phyloP scores from a whole-genome alignment of 176 grass and related monocot species.

The Zea mays region Zm-B73-REFERENCE-NAM-5.0 NC_050097.1:97844501-97845000 shows the following conservation, averaged over 20 bases:
- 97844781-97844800: not conserved
- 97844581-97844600: constrained; percentile 29
- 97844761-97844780: not conserved
- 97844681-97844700: not conserved
- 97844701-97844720: not conserved
- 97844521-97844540: constrained; percentile 40
- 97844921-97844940: too few relatives aligned
- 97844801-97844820: not conserved
- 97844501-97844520: constrained; percentile 83
- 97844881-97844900: too few relatives aligned
- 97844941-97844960: too few relatives aligned
- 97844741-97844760: not conserved
- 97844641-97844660: constrained; percentile 11
- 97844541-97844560: constrained; percentile 34
- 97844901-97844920: too few relatives aligned
- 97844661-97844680: not conserved
- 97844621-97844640: constrained; percentile 20
- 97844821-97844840: not conserved
- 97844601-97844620: constrained; percentile 1
- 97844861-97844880: too few relatives aligned
- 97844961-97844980: too few relatives aligned
- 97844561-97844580: constrained; percentile 32
- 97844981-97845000: too few relatives aligned
- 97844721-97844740: constrained; percentile 12
- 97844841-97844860: not conserved